These are phyloP conservation scores for Xylariaceae sp. DNA, from an alignment of 2,329 filamentous ascomycete genomes.

Conservation along the genomic window DNA sequence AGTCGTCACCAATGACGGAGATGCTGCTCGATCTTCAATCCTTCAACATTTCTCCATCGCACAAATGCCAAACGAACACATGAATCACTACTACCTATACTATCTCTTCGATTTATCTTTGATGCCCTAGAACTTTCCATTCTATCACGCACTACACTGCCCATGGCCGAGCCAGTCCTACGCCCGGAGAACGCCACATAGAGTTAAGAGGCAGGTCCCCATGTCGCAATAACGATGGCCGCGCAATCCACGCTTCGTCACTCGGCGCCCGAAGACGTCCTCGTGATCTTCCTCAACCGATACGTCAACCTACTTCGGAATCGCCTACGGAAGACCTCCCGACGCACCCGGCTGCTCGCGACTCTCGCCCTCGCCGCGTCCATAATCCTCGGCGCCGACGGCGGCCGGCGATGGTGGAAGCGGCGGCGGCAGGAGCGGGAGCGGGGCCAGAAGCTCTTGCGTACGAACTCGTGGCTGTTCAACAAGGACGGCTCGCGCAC, in stretches of 20 bases:
- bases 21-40: slow-evolving; percentile 9
- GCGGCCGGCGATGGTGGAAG: slow-evolving; percentile 77
- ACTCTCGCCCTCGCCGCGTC: slow-evolving; percentile 75
- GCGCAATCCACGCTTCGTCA: slow-evolving; percentile 81
- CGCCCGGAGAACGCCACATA: neutral
- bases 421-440: slow-evolving; percentile 76
- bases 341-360: slow-evolving; percentile 72
- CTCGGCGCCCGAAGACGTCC: slow-evolving; percentile 66
- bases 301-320: slow-evolving; percentile 57
- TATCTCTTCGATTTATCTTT: neutral
- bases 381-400: slow-evolving; percentile 78
- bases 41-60: slow-evolving; percentile 2
- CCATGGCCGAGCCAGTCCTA: slow-evolving; percentile 25
- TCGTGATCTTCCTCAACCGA: slow-evolving; percentile 65
- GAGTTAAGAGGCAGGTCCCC: slow-evolving; percentile 16
- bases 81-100: neutral
- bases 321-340: slow-evolving; percentile 66
- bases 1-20: slow-evolving; percentile 29
- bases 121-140: neutral
- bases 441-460: slow-evolving; percentile 77
- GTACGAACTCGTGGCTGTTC: slow-evolving; percentile 88
- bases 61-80: slow-evolving; percentile 1
- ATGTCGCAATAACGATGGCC: slow-evolving; percentile 63
- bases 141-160: neutral
- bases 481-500: slow-evolving; percentile 94